Conservation (phyloP, 129 eudicot species). For the Arctium lappa region DNA sequence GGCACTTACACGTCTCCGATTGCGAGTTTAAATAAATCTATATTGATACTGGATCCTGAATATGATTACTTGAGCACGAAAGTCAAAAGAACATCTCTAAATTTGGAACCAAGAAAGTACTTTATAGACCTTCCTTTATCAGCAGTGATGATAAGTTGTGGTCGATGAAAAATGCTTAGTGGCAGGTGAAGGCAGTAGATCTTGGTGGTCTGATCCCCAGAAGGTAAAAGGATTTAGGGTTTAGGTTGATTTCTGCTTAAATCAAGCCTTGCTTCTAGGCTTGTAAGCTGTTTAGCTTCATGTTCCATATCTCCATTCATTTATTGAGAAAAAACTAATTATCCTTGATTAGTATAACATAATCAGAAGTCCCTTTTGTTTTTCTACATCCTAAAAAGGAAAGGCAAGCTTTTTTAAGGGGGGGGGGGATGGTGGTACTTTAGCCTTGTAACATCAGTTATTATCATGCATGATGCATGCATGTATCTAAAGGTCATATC, state of each 20-base stretch:
- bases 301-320: not conserved
- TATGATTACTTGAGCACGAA: not conserved
- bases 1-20: not conserved
- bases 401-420: not conserved
- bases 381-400: not conserved
- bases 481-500: not conserved
- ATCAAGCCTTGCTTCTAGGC: slow-evolving; percentile 13
- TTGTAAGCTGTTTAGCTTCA: slow-evolving; percentile 3
- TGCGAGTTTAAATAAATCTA: not conserved
- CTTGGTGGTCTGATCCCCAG: slow-evolving; percentile 8
- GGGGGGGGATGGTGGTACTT: not conserved
- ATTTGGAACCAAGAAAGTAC: not conserved
- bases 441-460: not conserved
- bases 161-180: not conserved
- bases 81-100: not conserved
- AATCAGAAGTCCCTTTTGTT: not conserved
- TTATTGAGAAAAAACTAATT: not conserved
- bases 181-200: not conserved
- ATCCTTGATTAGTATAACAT: not conserved
- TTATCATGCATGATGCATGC: not conserved
- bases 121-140: not conserved
- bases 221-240: slow-evolving; percentile 6
- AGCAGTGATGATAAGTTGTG: not conserved
- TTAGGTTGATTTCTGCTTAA: not conserved
- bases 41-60: not conserved